Conservation (phyloP, 306 rosid species). For the Lathyrus aphaca region DNA sequence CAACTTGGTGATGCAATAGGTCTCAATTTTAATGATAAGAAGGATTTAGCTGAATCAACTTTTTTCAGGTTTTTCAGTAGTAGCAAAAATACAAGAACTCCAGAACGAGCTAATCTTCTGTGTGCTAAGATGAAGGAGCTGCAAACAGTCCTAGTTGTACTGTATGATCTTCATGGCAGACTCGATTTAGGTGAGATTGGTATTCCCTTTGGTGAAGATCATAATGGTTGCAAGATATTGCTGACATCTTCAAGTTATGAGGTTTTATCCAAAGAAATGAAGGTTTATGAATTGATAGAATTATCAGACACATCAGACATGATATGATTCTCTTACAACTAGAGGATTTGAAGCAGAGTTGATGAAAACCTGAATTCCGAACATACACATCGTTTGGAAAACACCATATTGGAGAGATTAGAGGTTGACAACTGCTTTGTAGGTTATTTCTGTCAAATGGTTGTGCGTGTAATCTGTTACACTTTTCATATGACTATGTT, state of each 20-base stretch:
- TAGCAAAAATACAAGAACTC: neutral
- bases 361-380: neutral
- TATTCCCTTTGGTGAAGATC: neutral
- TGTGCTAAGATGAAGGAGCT: slow-evolving; percentile 20
- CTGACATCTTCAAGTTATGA: neutral
- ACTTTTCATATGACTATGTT: too few relatives aligned
- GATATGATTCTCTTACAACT: neutral
- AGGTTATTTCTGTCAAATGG: neutral
- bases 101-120: neutral
- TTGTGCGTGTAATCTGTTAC: neutral
- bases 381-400: neutral
- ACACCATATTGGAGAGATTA: neutral
- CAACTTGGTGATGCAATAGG: slow-evolving; percentile 14
- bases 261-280: neutral
- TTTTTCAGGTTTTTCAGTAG: neutral
- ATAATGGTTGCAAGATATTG: slow-evolving; percentile 18
- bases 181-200: slow-evolving; percentile 1
- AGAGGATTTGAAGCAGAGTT: neutral
- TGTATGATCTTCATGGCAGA: neutral
- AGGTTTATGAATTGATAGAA: slow-evolving; percentile 2
- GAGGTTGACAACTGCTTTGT: neutral
- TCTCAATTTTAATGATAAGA: neutral
- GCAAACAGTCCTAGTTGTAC: slow-evolving; percentile 4
- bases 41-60: neutral
- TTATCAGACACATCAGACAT: neutral